Evolutionary conservation across 257 asterid genomes (phyloP).

Genomic region (Solanum chilense): DNA sequence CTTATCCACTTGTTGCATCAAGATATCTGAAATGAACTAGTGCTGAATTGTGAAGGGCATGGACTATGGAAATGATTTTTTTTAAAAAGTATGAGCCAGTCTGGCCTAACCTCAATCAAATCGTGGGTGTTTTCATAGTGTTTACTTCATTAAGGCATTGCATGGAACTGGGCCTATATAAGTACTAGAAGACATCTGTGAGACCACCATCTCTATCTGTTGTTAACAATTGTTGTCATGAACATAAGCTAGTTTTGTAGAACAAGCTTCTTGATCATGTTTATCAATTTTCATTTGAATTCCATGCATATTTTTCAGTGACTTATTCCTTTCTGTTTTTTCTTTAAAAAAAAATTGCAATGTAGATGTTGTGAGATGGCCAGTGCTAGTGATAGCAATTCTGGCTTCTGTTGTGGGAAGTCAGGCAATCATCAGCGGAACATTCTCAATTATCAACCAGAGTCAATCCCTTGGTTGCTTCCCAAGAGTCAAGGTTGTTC

Average conservation of each 20-base stretch:
- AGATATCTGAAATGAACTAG: neutral
- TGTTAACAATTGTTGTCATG: neutral
- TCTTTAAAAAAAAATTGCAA: neutral
- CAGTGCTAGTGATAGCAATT: slow-evolving; percentile 78
- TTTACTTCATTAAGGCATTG: neutral
- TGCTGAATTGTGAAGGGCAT: neutral
- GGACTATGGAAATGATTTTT: neutral
- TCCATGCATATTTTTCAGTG: neutral
- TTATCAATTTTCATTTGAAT: neutral
- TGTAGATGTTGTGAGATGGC: slow-evolving; percentile 78
- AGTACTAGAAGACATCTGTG: neutral
- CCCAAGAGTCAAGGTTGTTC: slow-evolving; percentile 90
- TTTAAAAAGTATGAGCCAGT: neutral
- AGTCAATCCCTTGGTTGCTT: slow-evolving; percentile 93
- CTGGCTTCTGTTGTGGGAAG: slow-evolving; percentile 97
- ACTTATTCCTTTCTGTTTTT: neutral
- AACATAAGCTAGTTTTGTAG: neutral
- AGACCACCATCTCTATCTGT: neutral
- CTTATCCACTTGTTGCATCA: neutral
- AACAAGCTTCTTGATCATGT: neutral
- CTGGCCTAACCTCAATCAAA: neutral
- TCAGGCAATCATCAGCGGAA: slow-evolving; percentile 97
- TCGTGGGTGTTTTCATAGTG: neutral
- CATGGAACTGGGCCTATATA: neutral
- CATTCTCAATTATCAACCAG: slow-evolving; percentile 93